Evolutionary conservation across 495 filamentous ascomycete species (phyloP).

Genomic region (Penicillium canariense): DNA sequence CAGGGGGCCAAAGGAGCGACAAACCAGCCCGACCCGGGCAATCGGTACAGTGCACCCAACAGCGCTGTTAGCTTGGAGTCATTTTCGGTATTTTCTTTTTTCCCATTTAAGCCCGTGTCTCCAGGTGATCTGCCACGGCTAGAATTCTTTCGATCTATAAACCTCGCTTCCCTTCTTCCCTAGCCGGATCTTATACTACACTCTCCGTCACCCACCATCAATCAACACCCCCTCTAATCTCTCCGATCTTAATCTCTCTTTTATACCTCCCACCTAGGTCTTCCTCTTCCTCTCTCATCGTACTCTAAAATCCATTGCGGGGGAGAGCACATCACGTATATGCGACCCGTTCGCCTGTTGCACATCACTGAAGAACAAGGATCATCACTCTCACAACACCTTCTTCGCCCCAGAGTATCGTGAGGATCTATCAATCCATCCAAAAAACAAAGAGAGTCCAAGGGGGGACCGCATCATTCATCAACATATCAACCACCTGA

Average conservation of each 20-base stretch:
- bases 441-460: neutral
- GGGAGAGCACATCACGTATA: neutral
- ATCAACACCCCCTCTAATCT: neutral
- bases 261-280: too few relatives aligned
- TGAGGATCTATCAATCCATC: neutral
- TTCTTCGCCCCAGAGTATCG: neutral
- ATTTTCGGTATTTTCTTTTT: conserved; percentile 15
- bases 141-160: conserved; percentile 25
- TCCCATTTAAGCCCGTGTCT: conserved; percentile 27
- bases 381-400: neutral
- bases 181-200: conserved; percentile 15
- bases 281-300: too few relatives aligned
- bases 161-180: conserved; percentile 13
- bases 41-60: conserved; percentile 28
- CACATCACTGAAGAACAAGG: neutral
- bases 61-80: conserved; percentile 17
- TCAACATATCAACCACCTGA: neutral
- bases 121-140: conserved; percentile 22
- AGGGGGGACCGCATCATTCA: too few relatives aligned
- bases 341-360: neutral
- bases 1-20: conserved; percentile 28
- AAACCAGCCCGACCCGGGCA: conserved; percentile 21
- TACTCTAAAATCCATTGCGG: neutral
- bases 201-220: neutral
- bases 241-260: too few relatives aligned